Conservation (phyloP, 129 eudicot species). For the Mikania micrantha region DNA sequence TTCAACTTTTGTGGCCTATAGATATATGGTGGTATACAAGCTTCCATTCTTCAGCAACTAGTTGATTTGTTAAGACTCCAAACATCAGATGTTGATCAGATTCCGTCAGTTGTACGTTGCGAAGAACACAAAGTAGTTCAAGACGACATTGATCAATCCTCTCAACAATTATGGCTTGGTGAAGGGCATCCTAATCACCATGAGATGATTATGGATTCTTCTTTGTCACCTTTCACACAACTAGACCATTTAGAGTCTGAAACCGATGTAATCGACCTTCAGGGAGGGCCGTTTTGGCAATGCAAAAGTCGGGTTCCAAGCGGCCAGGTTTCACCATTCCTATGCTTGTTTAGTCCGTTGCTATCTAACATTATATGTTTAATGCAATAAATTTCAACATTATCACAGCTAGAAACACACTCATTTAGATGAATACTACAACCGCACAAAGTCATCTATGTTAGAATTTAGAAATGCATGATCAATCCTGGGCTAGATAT, state of each 20-base stretch:
- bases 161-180: constrained; percentile 24
- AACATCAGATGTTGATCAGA: constrained; percentile 25
- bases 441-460: no score
- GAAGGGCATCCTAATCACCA: constrained; percentile 21
- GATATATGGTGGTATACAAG: constrained; percentile 22
- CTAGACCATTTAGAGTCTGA: constrained; percentile 39
- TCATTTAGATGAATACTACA: no score
- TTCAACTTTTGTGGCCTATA: constrained; percentile 10
- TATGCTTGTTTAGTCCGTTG: constrained; percentile 8
- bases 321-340: constrained; percentile 46
- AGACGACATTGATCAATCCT: constrained; percentile 16
- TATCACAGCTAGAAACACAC: no score
- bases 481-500: no score
- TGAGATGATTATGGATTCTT: constrained; percentile 32
- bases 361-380: background rate
- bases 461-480: no score
- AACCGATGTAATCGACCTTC: constrained; percentile 26
- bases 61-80: constrained; percentile 53
- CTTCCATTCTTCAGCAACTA: constrained; percentile 56
- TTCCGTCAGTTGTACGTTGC: constrained; percentile 19
- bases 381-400: no score
- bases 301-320: constrained; percentile 43
- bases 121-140: constrained; percentile 32
- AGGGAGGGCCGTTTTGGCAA: constrained; percentile 63
- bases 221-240: constrained; percentile 35